Conservation (phyloP, 768 basidiomycete genomes). For the Megacollybia marginata region DNA sequence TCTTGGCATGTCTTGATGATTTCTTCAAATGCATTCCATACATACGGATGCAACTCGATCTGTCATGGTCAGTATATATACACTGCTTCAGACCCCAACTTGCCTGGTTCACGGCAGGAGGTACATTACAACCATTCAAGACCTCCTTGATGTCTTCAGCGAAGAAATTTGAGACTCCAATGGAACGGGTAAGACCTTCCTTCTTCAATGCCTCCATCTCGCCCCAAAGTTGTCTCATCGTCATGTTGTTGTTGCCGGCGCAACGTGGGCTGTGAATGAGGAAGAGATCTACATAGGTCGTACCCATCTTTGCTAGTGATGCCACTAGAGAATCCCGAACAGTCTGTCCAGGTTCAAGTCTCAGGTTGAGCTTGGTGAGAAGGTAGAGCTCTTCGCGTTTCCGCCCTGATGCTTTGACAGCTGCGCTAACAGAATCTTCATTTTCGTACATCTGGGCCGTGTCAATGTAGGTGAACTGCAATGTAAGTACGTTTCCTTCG, state of each 20-base stretch:
- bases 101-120: conserved; percentile 24
- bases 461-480: conserved; percentile 31
- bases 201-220: conserved; percentile 32
- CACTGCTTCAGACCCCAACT: conserved; percentile 1
- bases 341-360: conserved; percentile 25
- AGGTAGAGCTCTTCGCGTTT: conserved; percentile 33
- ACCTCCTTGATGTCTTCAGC: too few relatives aligned
- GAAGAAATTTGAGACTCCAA: conserved; percentile 24
- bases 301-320: conserved; percentile 18
- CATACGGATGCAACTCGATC: conserved; percentile 69
- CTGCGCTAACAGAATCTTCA: conserved; percentile 1
- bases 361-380: conserved; percentile 29
- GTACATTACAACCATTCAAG: conserved; percentile 3
- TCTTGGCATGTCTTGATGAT: conserved; percentile 46
- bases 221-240: conserved; percentile 22
- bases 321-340: conserved; percentile 18
- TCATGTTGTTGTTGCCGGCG: conserved; percentile 14
- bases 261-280: conserved; percentile 33
- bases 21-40: conserved; percentile 50
- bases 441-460: conserved; percentile 22
- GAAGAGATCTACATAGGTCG: conserved; percentile 29
- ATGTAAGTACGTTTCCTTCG: background rate
- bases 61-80: conserved; percentile 18
- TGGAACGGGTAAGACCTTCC: conserved; percentile 28
- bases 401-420: conserved; percentile 20